These are phyloP conservation scores for Xylaria cubensis DNA, from an alignment of 495 filamentous ascomycete genomes.

Conservation along the genomic window DNA sequence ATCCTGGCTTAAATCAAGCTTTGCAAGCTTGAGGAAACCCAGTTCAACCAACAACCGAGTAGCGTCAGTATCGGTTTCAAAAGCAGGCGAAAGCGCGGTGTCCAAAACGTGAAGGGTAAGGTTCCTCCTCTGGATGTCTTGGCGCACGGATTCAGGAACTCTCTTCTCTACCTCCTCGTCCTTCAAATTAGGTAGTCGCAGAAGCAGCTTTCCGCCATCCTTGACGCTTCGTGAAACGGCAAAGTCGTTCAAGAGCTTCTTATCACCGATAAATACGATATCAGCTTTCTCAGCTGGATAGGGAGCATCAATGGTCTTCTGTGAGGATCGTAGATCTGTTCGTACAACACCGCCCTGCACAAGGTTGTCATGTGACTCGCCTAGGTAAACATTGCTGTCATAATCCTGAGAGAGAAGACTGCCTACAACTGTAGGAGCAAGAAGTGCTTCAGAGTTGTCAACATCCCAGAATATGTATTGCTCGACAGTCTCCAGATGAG, in stretches of 20 bases:
- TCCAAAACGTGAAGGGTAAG: slow-evolving; percentile 78
- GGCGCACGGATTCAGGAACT: slow-evolving; percentile 69
- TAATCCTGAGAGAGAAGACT: slow-evolving; percentile 77
- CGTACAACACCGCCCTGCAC: slow-evolving; percentile 84
- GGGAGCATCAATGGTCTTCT: slow-evolving; percentile 80
- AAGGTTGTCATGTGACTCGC: slow-evolving; percentile 81
- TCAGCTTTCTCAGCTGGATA: slow-evolving; percentile 82
- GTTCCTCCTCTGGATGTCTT: slow-evolving; percentile 69
- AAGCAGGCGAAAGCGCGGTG: slow-evolving; percentile 65
- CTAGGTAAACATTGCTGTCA: slow-evolving; percentile 76
- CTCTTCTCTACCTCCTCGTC: slow-evolving; percentile 91
- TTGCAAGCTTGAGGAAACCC: slow-evolving; percentile 78
- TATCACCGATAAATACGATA: slow-evolving; percentile 75
- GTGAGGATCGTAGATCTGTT: slow-evolving; percentile 84
- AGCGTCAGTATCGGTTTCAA: slow-evolving; percentile 61
- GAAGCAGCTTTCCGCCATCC: slow-evolving; percentile 71
- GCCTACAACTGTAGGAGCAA: slow-evolving; percentile 70
- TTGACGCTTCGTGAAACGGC: slow-evolving; percentile 75
- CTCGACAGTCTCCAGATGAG: slow-evolving; percentile 61
- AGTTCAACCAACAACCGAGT: slow-evolving; percentile 72
- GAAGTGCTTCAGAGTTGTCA: slow-evolving; percentile 71
- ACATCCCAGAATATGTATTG: slow-evolving; percentile 96
- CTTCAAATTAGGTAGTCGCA: slow-evolving; percentile 78
- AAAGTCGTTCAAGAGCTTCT: slow-evolving; percentile 78
- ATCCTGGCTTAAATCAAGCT: slow-evolving; percentile 65